Evolutionary conservation across 2,329 filamentous ascomycete genomes (phyloP).

Genomic region (Colletotrichum higginsianum): DNA sequence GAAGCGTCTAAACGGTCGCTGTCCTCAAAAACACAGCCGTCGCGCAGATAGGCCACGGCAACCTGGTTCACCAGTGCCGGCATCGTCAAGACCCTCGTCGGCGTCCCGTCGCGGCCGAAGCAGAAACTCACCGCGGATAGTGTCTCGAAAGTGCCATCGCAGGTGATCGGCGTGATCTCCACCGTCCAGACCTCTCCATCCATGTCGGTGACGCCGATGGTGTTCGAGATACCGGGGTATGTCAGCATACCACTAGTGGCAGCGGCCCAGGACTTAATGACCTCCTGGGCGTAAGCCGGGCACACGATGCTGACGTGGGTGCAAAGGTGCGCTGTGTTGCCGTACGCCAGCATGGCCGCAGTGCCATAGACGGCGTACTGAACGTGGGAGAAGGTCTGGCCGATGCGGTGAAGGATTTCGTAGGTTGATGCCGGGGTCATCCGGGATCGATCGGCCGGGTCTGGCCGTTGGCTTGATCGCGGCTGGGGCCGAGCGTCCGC

Average conservation of each 20-base stretch:
- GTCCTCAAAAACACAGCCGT: slow-evolving; percentile 18
- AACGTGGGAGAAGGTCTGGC: slow-evolving; percentile 57
- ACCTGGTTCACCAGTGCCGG: slow-evolving; percentile 53
- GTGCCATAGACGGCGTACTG: slow-evolving; percentile 64
- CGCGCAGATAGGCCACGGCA: slow-evolving; percentile 52
- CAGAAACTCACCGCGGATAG: slow-evolving; percentile 45
- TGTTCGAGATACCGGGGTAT: slow-evolving; percentile 52
- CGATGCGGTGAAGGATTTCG: slow-evolving; percentile 57
- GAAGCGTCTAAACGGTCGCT: slow-evolving; percentile 42
- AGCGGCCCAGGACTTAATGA: slow-evolving; percentile 59
- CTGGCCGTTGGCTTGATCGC: not conserved
- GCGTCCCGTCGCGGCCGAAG: slow-evolving; percentile 26
- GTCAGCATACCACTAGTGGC: slow-evolving; percentile 50
- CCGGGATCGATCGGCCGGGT: not conserved
- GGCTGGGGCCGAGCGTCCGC: not conserved
- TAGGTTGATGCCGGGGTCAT: slow-evolving; percentile 51
- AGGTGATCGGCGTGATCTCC: slow-evolving; percentile 48
- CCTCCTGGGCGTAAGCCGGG: slow-evolving; percentile 52
- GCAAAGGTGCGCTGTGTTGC: slow-evolving; percentile 50
- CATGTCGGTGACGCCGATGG: slow-evolving; percentile 61
- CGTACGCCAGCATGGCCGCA: slow-evolving; percentile 61
- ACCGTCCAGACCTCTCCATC: slow-evolving; percentile 52
- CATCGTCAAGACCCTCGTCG: slow-evolving; percentile 51
- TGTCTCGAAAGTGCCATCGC: slow-evolving; percentile 49
- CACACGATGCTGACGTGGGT: slow-evolving; percentile 59